A percentile compares a stretch with the other conserved stretches of the same genome.
Evolutionary conservation across 495 filamentous ascomycete species (phyloP).

Genomic region (Podospora pseudocomata): DNA sequence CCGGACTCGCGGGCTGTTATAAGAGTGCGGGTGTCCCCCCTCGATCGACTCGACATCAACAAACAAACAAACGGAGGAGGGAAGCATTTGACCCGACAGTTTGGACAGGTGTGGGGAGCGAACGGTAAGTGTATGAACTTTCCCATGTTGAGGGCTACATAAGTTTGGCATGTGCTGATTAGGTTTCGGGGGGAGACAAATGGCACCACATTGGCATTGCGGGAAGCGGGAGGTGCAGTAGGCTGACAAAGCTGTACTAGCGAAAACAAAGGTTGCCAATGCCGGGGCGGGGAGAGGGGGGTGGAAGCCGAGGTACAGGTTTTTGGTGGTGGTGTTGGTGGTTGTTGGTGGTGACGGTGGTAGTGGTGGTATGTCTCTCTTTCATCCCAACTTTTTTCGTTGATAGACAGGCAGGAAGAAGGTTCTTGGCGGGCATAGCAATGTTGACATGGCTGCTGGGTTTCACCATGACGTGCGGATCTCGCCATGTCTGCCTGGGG

Average conservation of each 20-base stretch:
- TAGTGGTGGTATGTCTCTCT: not conserved
- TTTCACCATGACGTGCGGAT: too few species aligned
- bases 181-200: not conserved
- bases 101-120: not conserved
- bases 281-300: not conserved
- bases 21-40: not conserved
- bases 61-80: not conserved
- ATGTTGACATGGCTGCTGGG: too few species aligned
- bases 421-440: too few species aligned
- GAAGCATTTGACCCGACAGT: not conserved
- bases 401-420: not conserved
- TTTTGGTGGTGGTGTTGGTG: not conserved
- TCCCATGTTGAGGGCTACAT: not conserved
- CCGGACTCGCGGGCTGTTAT: not conserved
- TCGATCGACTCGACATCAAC: too few species aligned
- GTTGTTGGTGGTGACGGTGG: not conserved
- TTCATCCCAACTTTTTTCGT: not conserved
- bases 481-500: not conserved
- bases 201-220: not conserved
- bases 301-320: not conserved
- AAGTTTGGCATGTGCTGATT: not conserved
- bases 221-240: not conserved
- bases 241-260: too few species aligned
- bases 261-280: too few species aligned
- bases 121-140: not conserved